Conservation (phyloP, 2,329 filamentous ascomycete genomes). For the Capronia coronata region DNA sequence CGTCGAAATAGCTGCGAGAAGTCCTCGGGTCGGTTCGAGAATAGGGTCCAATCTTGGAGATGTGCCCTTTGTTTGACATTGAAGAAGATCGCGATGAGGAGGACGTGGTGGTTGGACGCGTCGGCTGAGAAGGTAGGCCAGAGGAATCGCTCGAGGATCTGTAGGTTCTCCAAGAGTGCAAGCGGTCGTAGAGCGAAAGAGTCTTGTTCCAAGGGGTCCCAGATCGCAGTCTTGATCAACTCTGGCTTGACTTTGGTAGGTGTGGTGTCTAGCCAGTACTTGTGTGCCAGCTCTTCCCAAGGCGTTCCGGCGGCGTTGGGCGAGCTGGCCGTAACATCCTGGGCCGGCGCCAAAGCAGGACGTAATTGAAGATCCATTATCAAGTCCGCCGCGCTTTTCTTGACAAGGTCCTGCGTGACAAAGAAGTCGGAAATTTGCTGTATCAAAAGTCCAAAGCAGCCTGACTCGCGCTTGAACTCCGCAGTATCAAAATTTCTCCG, state of each 20-base stretch:
- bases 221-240: slow-evolving; percentile 78
- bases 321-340: slow-evolving; percentile 35
- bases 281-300: slow-evolving; percentile 65
- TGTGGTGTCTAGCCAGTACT: slow-evolving; percentile 69
- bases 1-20: slow-evolving; percentile 88
- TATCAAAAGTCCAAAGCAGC: neutral
- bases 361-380: slow-evolving; percentile 34
- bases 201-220: slow-evolving; percentile 78
- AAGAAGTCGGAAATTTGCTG: slow-evolving; percentile 4
- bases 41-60: slow-evolving; percentile 76
- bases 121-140: slow-evolving; percentile 91
- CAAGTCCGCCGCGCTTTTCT: neutral
- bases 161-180: slow-evolving; percentile 78
- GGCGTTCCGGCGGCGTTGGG: slow-evolving; percentile 32
- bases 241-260: slow-evolving; percentile 63
- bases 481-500: slow-evolving; percentile 5
- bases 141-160: slow-evolving; percentile 85
- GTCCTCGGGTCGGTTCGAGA: slow-evolving; percentile 67
- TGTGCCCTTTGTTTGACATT: slow-evolving; percentile 85
- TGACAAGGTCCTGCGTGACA: neutral
- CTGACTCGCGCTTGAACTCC: slow-evolving; percentile 1
- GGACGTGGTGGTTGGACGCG: slow-evolving; percentile 83
- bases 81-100: slow-evolving; percentile 76
- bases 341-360: slow-evolving; percentile 53
- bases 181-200: slow-evolving; percentile 71